Evolutionary conservation across 1,284 basidiomycete species (phyloP), one percentile per base, ranked within the genome.

Genomic region (Ganoderma multipileum): DNA sequence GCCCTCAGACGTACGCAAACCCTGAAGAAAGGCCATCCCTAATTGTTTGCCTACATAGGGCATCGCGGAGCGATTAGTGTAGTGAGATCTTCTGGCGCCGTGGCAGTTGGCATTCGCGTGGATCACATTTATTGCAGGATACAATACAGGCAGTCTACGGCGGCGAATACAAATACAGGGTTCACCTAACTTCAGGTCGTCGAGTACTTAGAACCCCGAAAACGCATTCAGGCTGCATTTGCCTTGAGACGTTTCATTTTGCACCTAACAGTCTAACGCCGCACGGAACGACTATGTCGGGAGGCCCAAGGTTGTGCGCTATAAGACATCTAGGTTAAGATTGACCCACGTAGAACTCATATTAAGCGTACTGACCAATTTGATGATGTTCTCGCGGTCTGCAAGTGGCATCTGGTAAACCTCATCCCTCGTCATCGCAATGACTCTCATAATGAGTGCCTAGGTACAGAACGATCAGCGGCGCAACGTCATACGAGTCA

Each of bases 401-500:
- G 83, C 78, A 1, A 87, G 87, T 5, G 90, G 86, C 36, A 92
- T 79, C 74, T 81, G 80, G 67, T 86, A 85, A 65, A 93, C 86
- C 75, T 93, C 89, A 61, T 92, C 91, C 3, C 88, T 86, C 0
- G 89, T 89, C 90, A 93, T 91, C 20, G 86, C 82, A 61, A 92
- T 76, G 11, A 93, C 87, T 59, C 86, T 86, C 81, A 91, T 83
- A 30, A 93, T 88, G 76, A 92, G 84, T 33, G 86, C 86, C 90
- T 92, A 68, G 2, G 30, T 26, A 16, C 38, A 14, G 57, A 23
- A 33, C 33, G 20, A 20, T 64, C 36, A 41, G 20, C 50, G 58
- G 38, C 41, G 20, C 39, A 38, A 3, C 39, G 33, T 33, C 33
- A 55, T 20, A 47, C 7, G 42, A 8, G 18, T 26, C 26, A 60